phyloP scores from a whole-genome alignment of 1,284 basidiomycete species.

The Schizophyllum commune region DNA sequence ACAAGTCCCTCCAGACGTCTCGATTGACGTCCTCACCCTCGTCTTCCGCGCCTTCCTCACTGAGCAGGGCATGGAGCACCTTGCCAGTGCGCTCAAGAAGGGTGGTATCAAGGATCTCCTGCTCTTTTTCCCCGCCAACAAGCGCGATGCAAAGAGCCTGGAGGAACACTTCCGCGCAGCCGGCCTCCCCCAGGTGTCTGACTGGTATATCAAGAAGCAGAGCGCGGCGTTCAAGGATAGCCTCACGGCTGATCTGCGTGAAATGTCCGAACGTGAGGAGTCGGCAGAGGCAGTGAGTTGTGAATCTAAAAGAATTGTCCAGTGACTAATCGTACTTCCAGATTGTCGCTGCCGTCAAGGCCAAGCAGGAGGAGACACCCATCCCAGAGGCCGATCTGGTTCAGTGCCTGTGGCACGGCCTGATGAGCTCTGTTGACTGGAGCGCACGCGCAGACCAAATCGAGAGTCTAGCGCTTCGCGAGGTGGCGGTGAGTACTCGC shows the following conservation, averaged over 20 bases:
- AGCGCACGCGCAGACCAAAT: slow-evolving; percentile 84
- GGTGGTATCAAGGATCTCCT: slow-evolving; percentile 84
- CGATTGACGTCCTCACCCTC: slow-evolving; percentile 68
- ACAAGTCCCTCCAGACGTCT: slow-evolving; percentile 51
- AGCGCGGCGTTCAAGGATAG: slow-evolving; percentile 66
- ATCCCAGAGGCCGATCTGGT: slow-evolving; percentile 82
- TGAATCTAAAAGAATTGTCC: slow-evolving; percentile 3
- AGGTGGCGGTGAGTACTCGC: slow-evolving; percentile 61
- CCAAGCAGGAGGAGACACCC: slow-evolving; percentile 57
- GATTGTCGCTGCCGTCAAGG: slow-evolving; percentile 72
- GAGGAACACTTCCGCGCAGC: slow-evolving; percentile 84
- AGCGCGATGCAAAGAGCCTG: slow-evolving; percentile 64
- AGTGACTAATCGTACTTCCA: slow-evolving; percentile 20
- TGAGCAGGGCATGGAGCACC: slow-evolving; percentile 82
- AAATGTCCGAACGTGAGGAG: slow-evolving; percentile 54
- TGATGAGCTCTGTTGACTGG: slow-evolving; percentile 85
- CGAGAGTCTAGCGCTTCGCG: slow-evolving; percentile 75
- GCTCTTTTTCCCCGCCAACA: slow-evolving; percentile 81
- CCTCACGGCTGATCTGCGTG: slow-evolving; percentile 55
- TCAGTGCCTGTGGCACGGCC: slow-evolving; percentile 85
- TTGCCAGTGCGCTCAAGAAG: slow-evolving; percentile 69
- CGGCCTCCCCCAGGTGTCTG: slow-evolving; percentile 70
- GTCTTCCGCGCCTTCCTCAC: slow-evolving; percentile 78
- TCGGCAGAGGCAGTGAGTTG: slow-evolving; percentile 51
- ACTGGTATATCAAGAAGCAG: slow-evolving; percentile 90